Percentiles rank a stretch among this genome's conserved stretches.
Evolutionary conservation across 331 rosid genomes (phyloP).

Genomic region (Quercus tomentella): DNA sequence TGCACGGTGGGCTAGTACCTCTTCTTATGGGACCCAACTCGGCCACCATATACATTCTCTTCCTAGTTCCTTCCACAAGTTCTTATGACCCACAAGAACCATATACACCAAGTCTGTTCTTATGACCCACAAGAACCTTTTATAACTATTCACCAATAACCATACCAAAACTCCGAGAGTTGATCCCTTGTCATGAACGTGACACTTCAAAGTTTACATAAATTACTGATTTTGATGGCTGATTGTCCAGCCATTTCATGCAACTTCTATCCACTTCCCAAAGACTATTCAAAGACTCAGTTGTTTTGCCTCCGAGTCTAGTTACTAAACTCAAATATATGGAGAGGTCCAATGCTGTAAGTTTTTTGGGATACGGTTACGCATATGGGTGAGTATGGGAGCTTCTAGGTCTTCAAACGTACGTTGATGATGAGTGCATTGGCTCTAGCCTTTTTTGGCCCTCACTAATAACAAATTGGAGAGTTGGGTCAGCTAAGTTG

Average conservation of each 20-base stretch:
- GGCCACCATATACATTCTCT: constrained; percentile 16
- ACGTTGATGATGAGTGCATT: constrained; percentile 27
- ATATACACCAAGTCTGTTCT: constrained; percentile 17
- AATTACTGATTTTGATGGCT: constrained; percentile 15
- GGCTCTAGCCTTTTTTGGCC: too few species aligned
- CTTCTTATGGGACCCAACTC: constrained; percentile 29
- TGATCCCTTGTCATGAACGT: neutral
- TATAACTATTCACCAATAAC: constrained; percentile 39
- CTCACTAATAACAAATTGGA: too few species aligned
- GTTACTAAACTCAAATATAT: constrained; percentile 12
- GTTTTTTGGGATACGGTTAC: constrained; percentile 14
- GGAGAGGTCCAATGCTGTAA: constrained; percentile 49
- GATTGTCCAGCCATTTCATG: constrained; percentile 46
- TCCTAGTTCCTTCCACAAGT: constrained; percentile 6
- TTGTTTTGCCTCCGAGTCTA: neutral
- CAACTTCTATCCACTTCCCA: constrained; percentile 33
- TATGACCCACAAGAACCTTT: constrained; percentile 46
- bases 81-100: too few species aligned
- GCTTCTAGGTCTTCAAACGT: constrained; percentile 41
- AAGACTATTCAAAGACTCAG: neutral
- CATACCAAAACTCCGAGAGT: constrained; percentile 49
- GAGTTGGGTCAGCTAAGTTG: too few species aligned
- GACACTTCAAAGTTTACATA: constrained; percentile 48
- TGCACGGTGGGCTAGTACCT: constrained; percentile 27
- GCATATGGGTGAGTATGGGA: constrained; percentile 22